phyloP scores from a whole-genome alignment of 2,329 filamentous ascomycete species.

The Colletotrichum endophyticum region DNA sequence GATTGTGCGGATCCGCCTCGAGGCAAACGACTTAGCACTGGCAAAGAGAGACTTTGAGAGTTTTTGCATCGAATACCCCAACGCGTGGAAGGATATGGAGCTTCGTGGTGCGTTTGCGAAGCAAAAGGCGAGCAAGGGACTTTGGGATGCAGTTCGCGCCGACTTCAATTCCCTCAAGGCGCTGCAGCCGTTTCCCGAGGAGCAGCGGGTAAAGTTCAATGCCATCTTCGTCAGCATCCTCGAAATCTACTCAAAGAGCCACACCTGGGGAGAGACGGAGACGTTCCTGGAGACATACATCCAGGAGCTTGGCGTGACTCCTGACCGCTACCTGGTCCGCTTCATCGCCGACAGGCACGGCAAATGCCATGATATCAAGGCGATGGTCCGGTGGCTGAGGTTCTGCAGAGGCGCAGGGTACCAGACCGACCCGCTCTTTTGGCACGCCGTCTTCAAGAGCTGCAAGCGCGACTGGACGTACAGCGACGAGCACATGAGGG shows the following conservation, averaged over 20 bases:
- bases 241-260: constrained; percentile 41
- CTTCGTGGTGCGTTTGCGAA: constrained; percentile 40
- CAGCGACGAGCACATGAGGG: constrained; percentile 36
- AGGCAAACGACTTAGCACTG: background rate
- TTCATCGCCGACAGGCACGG: constrained; percentile 49
- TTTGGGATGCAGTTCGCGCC: constrained; percentile 44
- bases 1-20: constrained; percentile 14
- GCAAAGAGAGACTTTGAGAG: background rate
- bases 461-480: constrained; percentile 43
- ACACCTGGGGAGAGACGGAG: constrained; percentile 43
- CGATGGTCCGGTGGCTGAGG: constrained; percentile 45
- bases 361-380: constrained; percentile 38
- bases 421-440: constrained; percentile 38
- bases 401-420: constrained; percentile 41
- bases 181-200: constrained; percentile 9
- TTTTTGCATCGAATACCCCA: background rate
- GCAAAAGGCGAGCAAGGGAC: constrained; percentile 39
- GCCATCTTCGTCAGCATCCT: constrained; percentile 42
- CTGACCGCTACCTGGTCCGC: constrained; percentile 42
- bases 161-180: constrained; percentile 33
- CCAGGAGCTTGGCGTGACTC: constrained; percentile 35
- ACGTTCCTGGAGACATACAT: constrained; percentile 42
- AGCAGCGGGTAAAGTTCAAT: constrained; percentile 26
- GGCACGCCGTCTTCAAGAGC: constrained; percentile 42
- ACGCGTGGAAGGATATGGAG: background rate